Conservation (phyloP, 495 filamentous ascomycete genomes). For the Penicillium robsamsonii region DNA sequence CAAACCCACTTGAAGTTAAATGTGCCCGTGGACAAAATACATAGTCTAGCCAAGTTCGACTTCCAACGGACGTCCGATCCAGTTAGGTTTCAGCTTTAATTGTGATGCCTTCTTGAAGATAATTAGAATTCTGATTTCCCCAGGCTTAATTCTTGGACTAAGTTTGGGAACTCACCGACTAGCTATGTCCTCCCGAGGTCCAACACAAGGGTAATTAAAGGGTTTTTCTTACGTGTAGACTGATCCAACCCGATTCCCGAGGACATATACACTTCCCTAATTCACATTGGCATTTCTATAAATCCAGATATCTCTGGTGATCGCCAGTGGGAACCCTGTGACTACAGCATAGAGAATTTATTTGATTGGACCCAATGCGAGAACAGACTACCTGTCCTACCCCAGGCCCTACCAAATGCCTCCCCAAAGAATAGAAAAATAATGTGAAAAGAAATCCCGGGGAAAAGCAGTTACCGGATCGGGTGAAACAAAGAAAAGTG, state of each 20-base stretch:
- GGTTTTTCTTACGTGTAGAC: too few species aligned
- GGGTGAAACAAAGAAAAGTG: not conserved
- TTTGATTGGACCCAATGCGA: not conserved
- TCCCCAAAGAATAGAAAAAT: constrained; percentile 1
- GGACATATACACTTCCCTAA: too few species aligned
- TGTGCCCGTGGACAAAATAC: too few species aligned
- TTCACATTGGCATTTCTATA: too few species aligned
- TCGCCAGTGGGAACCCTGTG: not conserved
- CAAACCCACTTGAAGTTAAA: not conserved
- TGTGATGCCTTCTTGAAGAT: not conserved
- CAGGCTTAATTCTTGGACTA: not conserved
- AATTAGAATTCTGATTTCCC: not conserved
- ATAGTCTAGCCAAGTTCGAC: not conserved
- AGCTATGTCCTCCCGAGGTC: too few species aligned
- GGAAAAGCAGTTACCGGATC: not conserved
- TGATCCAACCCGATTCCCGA: too few species aligned
- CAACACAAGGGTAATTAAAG: too few species aligned
- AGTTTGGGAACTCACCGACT: not conserved
- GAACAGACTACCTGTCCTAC: constrained; percentile 19
- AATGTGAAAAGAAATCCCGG: not conserved
- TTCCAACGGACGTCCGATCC: constrained; percentile 28
- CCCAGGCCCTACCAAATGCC: constrained; percentile 1
- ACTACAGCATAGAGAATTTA: not conserved
- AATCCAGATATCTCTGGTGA: not conserved
- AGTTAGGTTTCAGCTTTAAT: constrained; percentile 6